Conservation (phyloP, 2,329 filamentous ascomycete species). For the Penicillium sp. region DNA sequence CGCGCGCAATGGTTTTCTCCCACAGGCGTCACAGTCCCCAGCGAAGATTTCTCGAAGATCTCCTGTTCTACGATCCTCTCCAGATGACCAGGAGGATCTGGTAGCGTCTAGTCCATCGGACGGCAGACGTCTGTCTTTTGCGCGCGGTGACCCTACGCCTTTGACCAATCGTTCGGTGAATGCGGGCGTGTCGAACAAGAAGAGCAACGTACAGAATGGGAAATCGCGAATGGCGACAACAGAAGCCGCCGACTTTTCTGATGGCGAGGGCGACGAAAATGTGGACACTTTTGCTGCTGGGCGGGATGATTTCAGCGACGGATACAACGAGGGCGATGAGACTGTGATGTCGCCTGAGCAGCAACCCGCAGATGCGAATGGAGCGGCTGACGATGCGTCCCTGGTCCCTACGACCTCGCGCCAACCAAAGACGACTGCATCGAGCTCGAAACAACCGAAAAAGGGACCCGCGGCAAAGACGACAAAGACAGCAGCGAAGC, state of each 20-base stretch:
- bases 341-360: slow-evolving; percentile 23
- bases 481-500: slow-evolving; percentile 15
- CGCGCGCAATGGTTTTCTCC: slow-evolving; percentile 39
- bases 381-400: slow-evolving; percentile 21
- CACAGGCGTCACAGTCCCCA: slow-evolving; percentile 47
- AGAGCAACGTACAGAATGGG: slow-evolving; percentile 26
- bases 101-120: slow-evolving; percentile 45
- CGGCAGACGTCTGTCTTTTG: slow-evolving; percentile 30
- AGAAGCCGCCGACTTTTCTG: slow-evolving; percentile 36
- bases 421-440: slow-evolving; percentile 14
- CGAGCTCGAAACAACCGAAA: slow-evolving; percentile 24
- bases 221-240: slow-evolving; percentile 23
- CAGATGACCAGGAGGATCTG: slow-evolving; percentile 36
- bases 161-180: slow-evolving; percentile 41
- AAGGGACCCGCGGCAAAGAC: slow-evolving; percentile 19
- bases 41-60: slow-evolving; percentile 49
- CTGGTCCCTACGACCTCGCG: slow-evolving; percentile 14
- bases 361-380: slow-evolving; percentile 13
- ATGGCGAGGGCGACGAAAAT: slow-evolving; percentile 42
- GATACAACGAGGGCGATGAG: slow-evolving; percentile 30
- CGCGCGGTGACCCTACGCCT: slow-evolving; percentile 36
- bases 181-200: slow-evolving; percentile 31
- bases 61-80: slow-evolving; percentile 46
- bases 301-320: slow-evolving; percentile 30
- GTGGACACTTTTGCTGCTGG: slow-evolving; percentile 30